Evolutionary conservation across 106 monocot species (phyloP), one percentile per base, ranked within the genome.

Genomic region (Hemerocallis citrina): DNA sequence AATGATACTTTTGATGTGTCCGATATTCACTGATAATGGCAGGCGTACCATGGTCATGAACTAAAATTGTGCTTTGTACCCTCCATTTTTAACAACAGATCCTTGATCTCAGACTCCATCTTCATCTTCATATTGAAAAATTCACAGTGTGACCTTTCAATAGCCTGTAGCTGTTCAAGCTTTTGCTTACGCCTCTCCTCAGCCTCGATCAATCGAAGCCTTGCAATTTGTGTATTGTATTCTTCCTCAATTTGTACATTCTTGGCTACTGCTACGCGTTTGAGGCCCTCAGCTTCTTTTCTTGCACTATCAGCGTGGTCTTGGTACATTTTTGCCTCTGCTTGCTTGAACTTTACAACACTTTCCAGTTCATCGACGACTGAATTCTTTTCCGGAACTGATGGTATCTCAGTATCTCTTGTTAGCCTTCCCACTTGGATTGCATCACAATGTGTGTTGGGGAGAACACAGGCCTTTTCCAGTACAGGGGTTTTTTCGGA

Each of bases 241-340:
- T 92, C 81, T 52, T 84, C 88, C 0, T 92, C 87, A 24, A 88
- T 78, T 43, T 70, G 72, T n/a, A 61, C 63, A 39, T 61, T 81
- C 79, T 88, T 92, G 0, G 70, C 81, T 25, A 55, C 16, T 19
- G 72, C 67, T 42, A 92, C 84, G 16, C 59, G 72, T 51, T 70
- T 79, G 7, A 89, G 68, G 20, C 75, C 51, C 45, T 94, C 85
- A 0, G 89, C 89, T 68, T 89, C 89, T 73, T 55, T 74, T 62
- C 68, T 72, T 46, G 93, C 93, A 61, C 72, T 77, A 70, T 94
- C 77, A 17, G 93, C 85, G 31, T 69, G 75, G 49, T 72, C 72
- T 59, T 89, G 89, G 58, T 85, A 94, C 85, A 94, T 72, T 42
- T 89, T 73, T 34, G 93, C 79, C 59, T 94, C 93, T 19, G 85